phyloP scores from a whole-genome alignment of 768 basidiomycete genomes.

The Rubroboletus pulcherrimus region DNA sequence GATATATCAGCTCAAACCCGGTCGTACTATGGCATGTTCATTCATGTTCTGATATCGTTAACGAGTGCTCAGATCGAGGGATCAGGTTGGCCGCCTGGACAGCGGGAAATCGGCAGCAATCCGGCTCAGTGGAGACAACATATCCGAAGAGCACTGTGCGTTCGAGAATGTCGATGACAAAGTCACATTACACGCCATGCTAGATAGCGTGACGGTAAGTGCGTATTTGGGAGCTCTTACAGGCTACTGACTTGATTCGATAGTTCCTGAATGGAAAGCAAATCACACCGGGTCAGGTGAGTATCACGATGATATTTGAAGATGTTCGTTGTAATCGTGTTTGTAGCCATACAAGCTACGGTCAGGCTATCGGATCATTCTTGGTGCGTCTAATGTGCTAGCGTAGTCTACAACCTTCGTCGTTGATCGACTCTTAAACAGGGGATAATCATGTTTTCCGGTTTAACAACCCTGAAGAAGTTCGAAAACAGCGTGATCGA shows the following conservation, averaged over 20 bases:
- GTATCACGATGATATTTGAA: conserved; percentile 15
- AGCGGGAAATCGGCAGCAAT: conserved; percentile 81
- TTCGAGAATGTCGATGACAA: conserved; percentile 85
- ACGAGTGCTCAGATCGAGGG: conserved; percentile 12
- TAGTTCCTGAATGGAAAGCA: conserved; percentile 95
- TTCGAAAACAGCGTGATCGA: conserved; percentile 85
- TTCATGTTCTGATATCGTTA: not conserved
- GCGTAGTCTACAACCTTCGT: not conserved
- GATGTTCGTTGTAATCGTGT: conserved; percentile 10
- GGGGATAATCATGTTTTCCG: conserved; percentile 97
- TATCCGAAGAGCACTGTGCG: conserved; percentile 88
- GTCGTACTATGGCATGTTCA: conserved; percentile 64
- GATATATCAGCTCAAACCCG: conserved; percentile 88
- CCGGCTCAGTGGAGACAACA: conserved; percentile 87
- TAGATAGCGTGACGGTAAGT: conserved; percentile 79
- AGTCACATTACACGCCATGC: conserved; percentile 76
- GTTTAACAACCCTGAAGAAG: conserved; percentile 94
- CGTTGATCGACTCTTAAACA: conserved; percentile 28
- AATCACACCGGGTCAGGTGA: conserved; percentile 70
- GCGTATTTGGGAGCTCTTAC: not conserved
- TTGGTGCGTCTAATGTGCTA: conserved; percentile 50
- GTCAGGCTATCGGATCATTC: conserved; percentile 94
- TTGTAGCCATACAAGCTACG: conserved; percentile 73
- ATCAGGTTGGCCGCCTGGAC: conserved; percentile 82
- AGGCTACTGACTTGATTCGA: conserved; percentile 11